Percentiles rank a stretch among this genome's conserved stretches.
Conservation (phyloP, 805 yeast species). For the Myxozyma geophila region DNA sequence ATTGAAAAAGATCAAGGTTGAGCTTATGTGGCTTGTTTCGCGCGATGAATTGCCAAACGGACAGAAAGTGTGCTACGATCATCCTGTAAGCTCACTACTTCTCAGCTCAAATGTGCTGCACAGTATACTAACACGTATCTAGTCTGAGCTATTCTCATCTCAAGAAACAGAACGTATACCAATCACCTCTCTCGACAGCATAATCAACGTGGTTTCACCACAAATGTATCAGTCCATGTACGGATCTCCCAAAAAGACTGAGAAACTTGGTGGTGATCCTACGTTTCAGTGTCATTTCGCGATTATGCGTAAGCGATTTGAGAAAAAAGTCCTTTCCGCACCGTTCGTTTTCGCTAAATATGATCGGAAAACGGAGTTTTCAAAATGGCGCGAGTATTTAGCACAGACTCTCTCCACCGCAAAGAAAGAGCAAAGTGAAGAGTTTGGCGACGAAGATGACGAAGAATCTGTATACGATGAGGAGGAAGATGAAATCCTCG, state of each 20-base stretch:
- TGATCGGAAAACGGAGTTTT: slow-evolving; percentile 1
- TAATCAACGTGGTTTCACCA: slow-evolving; percentile 7
- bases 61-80: slow-evolving; percentile 6
- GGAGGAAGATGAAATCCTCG: neutral
- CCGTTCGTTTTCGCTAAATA: slow-evolving; percentile 1
- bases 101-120: neutral
- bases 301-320: neutral
- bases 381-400: slow-evolving; percentile 6
- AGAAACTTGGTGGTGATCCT: slow-evolving; percentile 6
- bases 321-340: neutral
- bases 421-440: neutral
- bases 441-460: neutral
- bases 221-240: slow-evolving; percentile 9
- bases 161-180: slow-evolving; percentile 11
- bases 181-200: slow-evolving; percentile 1
- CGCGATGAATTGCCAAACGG: slow-evolving; percentile 18
- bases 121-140: neutral
- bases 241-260: slow-evolving; percentile 2
- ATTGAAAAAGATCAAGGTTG: neutral
- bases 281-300: slow-evolving; percentile 10
- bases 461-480: neutral
- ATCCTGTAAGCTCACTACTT: neutral
- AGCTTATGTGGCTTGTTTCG: slow-evolving; percentile 9
- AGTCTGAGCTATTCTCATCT: slow-evolving; percentile 8
- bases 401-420: neutral